These are phyloP conservation scores for Phylloporus gajari DNA, from an alignment of 1,284 basidiomycete species.

Conservation along the genomic window DNA sequence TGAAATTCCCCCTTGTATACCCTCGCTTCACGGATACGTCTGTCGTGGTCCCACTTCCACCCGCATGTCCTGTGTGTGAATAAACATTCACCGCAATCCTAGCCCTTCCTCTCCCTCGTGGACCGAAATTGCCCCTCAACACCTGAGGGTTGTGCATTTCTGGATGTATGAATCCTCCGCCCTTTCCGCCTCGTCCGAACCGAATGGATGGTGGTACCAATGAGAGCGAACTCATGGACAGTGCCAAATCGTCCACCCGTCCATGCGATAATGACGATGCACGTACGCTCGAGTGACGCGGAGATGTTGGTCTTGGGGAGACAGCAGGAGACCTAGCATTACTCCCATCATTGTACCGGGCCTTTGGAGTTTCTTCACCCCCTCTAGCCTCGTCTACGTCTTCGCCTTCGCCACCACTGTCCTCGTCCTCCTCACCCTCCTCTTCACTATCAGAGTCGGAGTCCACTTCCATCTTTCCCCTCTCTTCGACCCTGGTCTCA, in stretches of 20 bases:
- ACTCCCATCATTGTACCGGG: constrained; percentile 29
- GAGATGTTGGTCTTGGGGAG: constrained; percentile 34
- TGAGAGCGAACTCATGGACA: constrained; percentile 66
- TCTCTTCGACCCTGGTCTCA: constrained; percentile 19
- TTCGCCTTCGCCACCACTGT: constrained; percentile 32
- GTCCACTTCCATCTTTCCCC: constrained; percentile 41
- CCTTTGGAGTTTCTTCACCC: constrained; percentile 42
- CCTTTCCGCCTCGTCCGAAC: constrained; percentile 73
- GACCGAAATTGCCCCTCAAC: constrained; percentile 38
- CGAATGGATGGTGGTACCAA: constrained; percentile 74
- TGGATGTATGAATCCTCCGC: constrained; percentile 55
- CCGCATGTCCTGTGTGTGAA: constrained; percentile 24
- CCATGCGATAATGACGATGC: constrained; percentile 26
- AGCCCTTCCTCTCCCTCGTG: constrained; percentile 44
- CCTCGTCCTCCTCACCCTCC: constrained; percentile 33
- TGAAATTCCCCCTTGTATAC: constrained; percentile 21
- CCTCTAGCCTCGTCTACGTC: constrained; percentile 37
- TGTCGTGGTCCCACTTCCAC: constrained; percentile 10
- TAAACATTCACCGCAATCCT: constrained; percentile 40
- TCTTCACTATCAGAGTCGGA: constrained; percentile 43
- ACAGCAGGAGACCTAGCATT: constrained; percentile 32
- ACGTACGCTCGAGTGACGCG: constrained; percentile 21
- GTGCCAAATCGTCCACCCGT: constrained; percentile 55
- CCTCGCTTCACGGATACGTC: constrained; percentile 13
- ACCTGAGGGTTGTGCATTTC: constrained; percentile 48